Evolutionary conservation across 2,329 filamentous ascomycete species (phyloP), one percentile per base, ranked within the genome.

Genomic region (Teratosphaeria nubilosa): DNA sequence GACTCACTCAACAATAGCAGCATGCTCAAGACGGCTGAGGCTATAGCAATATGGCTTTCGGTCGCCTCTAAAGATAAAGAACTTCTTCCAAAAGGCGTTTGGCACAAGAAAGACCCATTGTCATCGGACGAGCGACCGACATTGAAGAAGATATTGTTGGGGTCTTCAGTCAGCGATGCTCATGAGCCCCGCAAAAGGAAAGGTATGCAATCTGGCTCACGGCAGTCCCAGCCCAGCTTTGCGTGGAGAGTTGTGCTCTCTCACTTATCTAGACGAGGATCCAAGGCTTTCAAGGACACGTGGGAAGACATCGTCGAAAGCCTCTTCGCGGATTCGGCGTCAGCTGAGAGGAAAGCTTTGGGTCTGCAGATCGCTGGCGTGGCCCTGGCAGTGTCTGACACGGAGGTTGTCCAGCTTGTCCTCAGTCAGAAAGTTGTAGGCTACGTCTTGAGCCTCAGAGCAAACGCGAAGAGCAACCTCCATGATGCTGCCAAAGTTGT

Each of bases 291-390:
- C 69, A 78, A 80, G 53, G 83, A 87, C 53, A 95, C 96, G 70
- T 97, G 92, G 91, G 83, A 83, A 48, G 85, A 90, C 51, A 86
- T 89, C 58, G 86, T 97, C 60, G 91, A 96, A 73, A 87, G 88
- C 9, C 80, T 96, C 3, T 96, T 97, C 70, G 86, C 89, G 5
- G 83, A 86, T 58, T 84, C 82, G 11, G 87, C 91, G 7, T 95
- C 91, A 1, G 85, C 91, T 51, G 90, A 91, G 65, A 87, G 95
- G 58, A 97, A 96, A 73, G 90, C 90, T 68, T 91, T 90, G 73
- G 94, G 94, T 0, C 92, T 97, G 74, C 84, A 91, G 67, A 82
- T 97, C 2, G n/a, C n/a, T 20, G 41, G 41, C 41, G 90, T 96
- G 67, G 85, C 87, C 66, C 89, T 87, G 68, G 83, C 91, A 65